Percentiles rank a stretch among this genome's conserved stretches.
Conservation (phyloP, 768 basidiomycete species). For the Lactarius quietus region DNA sequence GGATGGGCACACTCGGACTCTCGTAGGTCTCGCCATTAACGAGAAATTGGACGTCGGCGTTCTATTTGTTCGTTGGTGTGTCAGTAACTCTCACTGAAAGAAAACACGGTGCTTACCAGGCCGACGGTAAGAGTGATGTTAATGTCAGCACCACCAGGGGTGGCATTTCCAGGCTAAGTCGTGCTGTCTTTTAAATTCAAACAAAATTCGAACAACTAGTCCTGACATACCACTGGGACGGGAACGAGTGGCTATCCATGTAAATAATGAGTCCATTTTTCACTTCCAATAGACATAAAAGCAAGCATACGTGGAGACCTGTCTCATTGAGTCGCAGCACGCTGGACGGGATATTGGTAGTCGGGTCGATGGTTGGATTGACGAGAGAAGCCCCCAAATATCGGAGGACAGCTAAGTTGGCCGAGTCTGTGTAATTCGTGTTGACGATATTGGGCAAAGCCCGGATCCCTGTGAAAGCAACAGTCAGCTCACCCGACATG, state of each 20-base stretch:
- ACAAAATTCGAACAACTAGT: neutral
- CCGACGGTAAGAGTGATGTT: constrained; percentile 6
- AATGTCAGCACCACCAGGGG: constrained; percentile 11
- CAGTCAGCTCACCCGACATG: neutral
- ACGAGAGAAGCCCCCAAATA: neutral
- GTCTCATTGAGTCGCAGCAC: constrained; percentile 6
- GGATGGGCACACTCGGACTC: constrained; percentile 44
- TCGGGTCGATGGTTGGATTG: constrained; percentile 15
- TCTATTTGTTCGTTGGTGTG: neutral
- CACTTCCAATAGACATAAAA: neutral
- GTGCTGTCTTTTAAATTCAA: neutral
- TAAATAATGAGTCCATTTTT: constrained; percentile 4
- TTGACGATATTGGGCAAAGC: neutral
- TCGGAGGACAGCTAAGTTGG: constrained; percentile 24
- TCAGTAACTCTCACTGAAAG: neutral
- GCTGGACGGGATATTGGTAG: neutral
- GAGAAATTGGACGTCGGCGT: constrained; percentile 27
- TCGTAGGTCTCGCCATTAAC: constrained; percentile 37
- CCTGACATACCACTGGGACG: constrained; percentile 14
- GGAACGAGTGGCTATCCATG: constrained; percentile 5
- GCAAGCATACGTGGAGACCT: constrained; percentile 12
- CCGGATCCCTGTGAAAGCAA: neutral
- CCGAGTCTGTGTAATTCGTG: neutral
- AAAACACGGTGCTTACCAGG: neutral
- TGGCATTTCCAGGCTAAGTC: constrained; percentile 8